Conservation (phyloP, 768 basidiomycete genomes). For the Termitomyces sp. region DNA sequence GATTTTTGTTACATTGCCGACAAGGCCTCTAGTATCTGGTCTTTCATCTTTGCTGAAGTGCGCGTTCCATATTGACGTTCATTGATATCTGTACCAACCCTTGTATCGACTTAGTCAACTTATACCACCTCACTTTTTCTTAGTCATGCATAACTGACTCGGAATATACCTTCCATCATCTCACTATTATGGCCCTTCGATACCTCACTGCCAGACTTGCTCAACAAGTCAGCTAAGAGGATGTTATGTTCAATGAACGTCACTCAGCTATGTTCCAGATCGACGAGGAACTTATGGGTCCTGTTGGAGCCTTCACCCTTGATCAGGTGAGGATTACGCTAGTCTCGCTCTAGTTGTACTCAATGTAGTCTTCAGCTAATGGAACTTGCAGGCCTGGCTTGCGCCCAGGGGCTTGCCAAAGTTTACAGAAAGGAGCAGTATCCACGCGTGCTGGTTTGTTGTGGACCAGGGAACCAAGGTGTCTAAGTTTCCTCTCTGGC, state of each 20-base stretch:
- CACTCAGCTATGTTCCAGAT: constrained; percentile 47
- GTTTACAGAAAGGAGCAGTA: constrained; percentile 67
- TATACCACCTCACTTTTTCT: background rate
- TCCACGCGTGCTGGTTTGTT: constrained; percentile 84
- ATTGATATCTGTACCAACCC: constrained; percentile 5
- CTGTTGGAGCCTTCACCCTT: constrained; percentile 86
- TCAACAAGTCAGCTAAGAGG: constrained; percentile 54
- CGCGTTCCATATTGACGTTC: background rate
- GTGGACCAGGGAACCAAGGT: constrained; percentile 96
- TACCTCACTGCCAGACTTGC: constrained; percentile 70
- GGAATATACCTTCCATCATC: constrained; percentile 22
- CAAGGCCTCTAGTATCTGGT: background rate
- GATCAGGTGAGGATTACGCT: constrained; percentile 63
- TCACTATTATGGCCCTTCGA: constrained; percentile 45
- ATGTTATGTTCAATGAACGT: background rate
- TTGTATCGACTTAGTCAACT: background rate
- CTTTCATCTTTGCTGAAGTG: background rate
- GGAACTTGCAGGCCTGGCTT: constrained; percentile 94
- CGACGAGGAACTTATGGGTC: constrained; percentile 90
- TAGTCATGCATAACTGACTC: background rate
- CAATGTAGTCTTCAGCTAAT: constrained; percentile 48
- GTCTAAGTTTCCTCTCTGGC: background rate
- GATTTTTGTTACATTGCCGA: background rate
- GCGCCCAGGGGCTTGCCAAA: constrained; percentile 83
- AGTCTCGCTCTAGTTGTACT: background rate